Percentiles rank a stretch among this genome's conserved stretches.
Conservation (phyloP, 768 basidiomycete genomes). For the Pleurotus tuoliensis region DNA sequence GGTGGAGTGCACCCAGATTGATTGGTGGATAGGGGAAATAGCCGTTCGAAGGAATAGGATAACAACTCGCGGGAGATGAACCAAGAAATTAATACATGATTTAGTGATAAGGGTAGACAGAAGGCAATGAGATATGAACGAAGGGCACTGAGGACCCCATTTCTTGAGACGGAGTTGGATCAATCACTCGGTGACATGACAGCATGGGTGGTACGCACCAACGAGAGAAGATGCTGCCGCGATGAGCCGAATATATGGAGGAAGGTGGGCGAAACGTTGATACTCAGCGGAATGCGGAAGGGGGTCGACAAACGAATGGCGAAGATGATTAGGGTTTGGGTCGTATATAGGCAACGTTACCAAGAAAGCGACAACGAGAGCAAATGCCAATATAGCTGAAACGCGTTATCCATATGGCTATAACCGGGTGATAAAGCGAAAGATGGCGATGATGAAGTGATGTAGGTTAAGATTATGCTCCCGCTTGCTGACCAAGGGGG, state of each 20-base stretch:
- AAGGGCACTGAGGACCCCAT: too few relatives aligned
- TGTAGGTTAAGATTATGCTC: background rate
- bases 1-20: too few relatives aligned
- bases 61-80: too few relatives aligned
- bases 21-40: too few relatives aligned
- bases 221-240: background rate
- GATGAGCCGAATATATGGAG: background rate
- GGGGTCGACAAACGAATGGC: background rate
- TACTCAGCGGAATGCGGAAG: background rate
- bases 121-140: too few relatives aligned
- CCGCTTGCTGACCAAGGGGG: background rate
- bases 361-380: background rate
- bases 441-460: background rate
- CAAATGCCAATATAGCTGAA: background rate
- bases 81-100: too few relatives aligned
- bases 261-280: background rate
- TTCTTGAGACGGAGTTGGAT: too few relatives aligned
- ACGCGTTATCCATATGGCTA: background rate
- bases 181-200: background rate
- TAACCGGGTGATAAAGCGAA: background rate
- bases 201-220: background rate
- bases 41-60: too few relatives aligned
- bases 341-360: background rate
- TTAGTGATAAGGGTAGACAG: too few relatives aligned
- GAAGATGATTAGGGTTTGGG: background rate